These are phyloP conservation scores for Margaritispora aquatica DNA, from an alignment of 495 filamentous ascomycete genomes.

Conservation along the genomic window DNA sequence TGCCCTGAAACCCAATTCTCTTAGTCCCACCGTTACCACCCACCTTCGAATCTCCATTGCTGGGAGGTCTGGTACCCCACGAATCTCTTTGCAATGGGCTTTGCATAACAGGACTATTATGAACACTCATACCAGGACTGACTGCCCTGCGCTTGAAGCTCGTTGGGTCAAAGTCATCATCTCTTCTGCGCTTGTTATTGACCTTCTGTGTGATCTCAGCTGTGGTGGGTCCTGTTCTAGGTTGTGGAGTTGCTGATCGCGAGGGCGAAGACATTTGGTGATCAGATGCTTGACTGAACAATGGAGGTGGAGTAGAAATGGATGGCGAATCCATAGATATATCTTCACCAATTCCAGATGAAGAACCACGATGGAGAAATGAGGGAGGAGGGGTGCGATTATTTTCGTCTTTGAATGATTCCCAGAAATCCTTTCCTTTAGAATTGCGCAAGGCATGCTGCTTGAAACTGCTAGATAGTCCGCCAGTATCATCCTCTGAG, in stretches of 20 bases:
- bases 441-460: constrained; percentile 65
- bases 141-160: constrained; percentile 92
- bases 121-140: constrained; percentile 84
- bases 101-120: constrained; percentile 85
- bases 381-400: constrained; percentile 44
- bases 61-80: constrained; percentile 60
- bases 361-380: constrained; percentile 19
- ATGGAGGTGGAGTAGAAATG: constrained; percentile 13
- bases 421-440: constrained; percentile 73
- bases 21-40: constrained; percentile 28
- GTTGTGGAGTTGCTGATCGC: constrained; percentile 31
- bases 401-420: constrained; percentile 55
- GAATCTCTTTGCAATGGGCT: constrained; percentile 68
- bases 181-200: constrained; percentile 72
- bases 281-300: constrained; percentile 11
- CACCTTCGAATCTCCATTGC: constrained; percentile 35
- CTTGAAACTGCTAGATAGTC: constrained; percentile 60
- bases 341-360: constrained; percentile 47
- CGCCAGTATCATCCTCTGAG: constrained; percentile 44
- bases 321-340: constrained; percentile 65
- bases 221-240: constrained; percentile 36
- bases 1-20: constrained; percentile 85
- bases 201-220: constrained; percentile 60
- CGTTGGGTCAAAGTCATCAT: constrained; percentile 86
- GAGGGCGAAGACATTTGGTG: constrained; percentile 38